Evolutionary conservation across 768 basidiomycete genomes (phyloP), one percentile per base, ranked within the genome.

Genomic region (Pleurotus platypus): DNA sequence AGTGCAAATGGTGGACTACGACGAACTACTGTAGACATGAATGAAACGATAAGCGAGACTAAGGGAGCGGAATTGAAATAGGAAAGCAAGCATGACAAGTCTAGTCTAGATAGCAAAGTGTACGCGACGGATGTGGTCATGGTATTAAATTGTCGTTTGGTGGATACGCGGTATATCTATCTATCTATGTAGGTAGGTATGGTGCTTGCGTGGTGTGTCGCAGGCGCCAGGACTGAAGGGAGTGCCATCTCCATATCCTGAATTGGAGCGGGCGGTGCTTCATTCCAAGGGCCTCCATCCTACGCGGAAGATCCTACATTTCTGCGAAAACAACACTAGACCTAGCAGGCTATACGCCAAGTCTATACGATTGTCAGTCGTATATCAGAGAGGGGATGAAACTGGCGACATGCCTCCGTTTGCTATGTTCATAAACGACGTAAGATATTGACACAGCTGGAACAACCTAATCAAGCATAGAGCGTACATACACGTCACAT

Each of bases 391-490:
- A 43, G 24, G 42, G 38, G 30, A 49, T 46, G 45, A 45, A 59
- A 46, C 1, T 45, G 58, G 50, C 46, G 42, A 70, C 83, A 60
- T 56, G 88, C 92, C 78, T 87, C 69, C 87, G 81, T 76, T 92
- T 94, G 64, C 81, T 86, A 64, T 90, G 85, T 68, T 94, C 92
- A 71, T 94, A 94, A 60, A 97, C 95, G 40, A 97, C 86, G 73
- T 97, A 97, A 59, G 93, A 93, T 72, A 98, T 98, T 6, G 94
- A 96, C 43, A 98, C 96, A 3, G 94, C 89, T 50, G 96, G 96
- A 46, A 97, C 87, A 58, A 98, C 96, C 90, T 92, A 63, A 35
- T 46, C 49, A 35, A 57, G 16, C 13, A 57, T 46, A 24, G 20
- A 46, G 13, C 15, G 30, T 9, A 11, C 30, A 11, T 35, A 9